phyloP scores from a whole-genome alignment of 306 rosid species.

The Cucurbita maxima region DNA sequence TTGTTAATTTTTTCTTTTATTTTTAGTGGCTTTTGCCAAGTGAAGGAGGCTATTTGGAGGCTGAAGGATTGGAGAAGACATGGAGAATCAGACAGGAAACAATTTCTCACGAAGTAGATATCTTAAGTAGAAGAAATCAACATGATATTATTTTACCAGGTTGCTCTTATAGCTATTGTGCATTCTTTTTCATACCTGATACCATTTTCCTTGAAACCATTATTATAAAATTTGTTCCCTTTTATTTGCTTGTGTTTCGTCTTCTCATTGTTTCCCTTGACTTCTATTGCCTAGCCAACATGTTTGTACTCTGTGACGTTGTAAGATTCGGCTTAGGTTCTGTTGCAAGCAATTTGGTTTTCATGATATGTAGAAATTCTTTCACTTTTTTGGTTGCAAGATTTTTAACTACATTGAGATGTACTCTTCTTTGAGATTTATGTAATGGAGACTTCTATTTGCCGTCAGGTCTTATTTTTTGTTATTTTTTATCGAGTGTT shows the following conservation, averaged over 20 bases:
- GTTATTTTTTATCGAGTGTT: background rate
- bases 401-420: background rate
- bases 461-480: background rate
- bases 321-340: background rate
- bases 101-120: conserved; percentile 52
- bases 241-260: background rate
- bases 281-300: background rate
- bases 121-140: conserved; percentile 48
- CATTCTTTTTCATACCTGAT: background rate
- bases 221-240: background rate
- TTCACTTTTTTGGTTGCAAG: background rate
- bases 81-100: conserved; percentile 61
- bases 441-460: background rate
- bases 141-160: conserved; percentile 71
- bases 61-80: conserved; percentile 79
- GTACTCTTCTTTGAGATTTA: background rate
- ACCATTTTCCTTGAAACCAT: background rate
- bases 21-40: conserved; percentile 79
- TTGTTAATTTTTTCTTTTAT: background rate
- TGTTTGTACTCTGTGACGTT: background rate
- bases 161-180: conserved; percentile 6
- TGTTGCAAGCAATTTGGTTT: background rate
- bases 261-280: background rate
- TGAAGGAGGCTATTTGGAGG: conserved; percentile 66
- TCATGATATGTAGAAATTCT: background rate